Conservation (phyloP, 2,329 filamentous ascomycete species). For the Elsinoe fawcettii region DNA sequence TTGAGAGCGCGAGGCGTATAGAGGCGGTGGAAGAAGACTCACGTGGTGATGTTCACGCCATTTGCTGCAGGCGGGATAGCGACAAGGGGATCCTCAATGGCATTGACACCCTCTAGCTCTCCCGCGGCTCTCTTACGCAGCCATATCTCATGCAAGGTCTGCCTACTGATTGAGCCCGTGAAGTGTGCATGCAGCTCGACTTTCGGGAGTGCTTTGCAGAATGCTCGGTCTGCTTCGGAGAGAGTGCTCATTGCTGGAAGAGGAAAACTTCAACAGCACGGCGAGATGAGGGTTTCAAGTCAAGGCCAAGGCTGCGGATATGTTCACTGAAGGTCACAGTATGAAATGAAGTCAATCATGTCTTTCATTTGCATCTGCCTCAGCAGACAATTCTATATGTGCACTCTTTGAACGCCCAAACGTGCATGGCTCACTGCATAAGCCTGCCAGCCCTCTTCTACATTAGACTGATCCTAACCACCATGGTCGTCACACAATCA, state of each 20-base stretch:
- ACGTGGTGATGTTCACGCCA: conserved; percentile 13
- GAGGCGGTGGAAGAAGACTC: conserved; percentile 8
- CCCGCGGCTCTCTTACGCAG: conserved; percentile 45
- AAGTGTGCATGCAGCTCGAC: conserved; percentile 68
- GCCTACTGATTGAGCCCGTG: conserved; percentile 66
- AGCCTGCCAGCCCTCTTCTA: neutral
- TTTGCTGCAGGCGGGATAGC: conserved; percentile 61
- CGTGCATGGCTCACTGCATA: conserved; percentile 10
- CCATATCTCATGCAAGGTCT: conserved; percentile 70
- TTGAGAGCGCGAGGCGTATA: neutral
- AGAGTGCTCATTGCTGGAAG: neutral
- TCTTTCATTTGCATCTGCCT: conserved; percentile 15
- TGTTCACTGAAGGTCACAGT: too few relatives aligned
- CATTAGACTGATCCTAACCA: neutral
- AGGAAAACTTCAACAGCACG: neutral
- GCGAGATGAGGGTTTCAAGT: too few relatives aligned
- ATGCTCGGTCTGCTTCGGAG: conserved; percentile 20
- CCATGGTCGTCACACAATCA: neutral
- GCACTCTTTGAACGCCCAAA: conserved; percentile 7
- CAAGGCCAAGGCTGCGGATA: neutral
- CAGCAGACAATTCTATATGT: conserved; percentile 14
- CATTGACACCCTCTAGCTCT: conserved; percentile 30
- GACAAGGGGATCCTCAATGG: conserved; percentile 59
- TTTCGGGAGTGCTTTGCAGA: conserved; percentile 35
- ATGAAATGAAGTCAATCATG: neutral